Evolutionary conservation across 2,329 filamentous ascomycete species (phyloP), one percentile per base, ranked within the genome.

Genomic region (Leptographium wingfieldii): DNA sequence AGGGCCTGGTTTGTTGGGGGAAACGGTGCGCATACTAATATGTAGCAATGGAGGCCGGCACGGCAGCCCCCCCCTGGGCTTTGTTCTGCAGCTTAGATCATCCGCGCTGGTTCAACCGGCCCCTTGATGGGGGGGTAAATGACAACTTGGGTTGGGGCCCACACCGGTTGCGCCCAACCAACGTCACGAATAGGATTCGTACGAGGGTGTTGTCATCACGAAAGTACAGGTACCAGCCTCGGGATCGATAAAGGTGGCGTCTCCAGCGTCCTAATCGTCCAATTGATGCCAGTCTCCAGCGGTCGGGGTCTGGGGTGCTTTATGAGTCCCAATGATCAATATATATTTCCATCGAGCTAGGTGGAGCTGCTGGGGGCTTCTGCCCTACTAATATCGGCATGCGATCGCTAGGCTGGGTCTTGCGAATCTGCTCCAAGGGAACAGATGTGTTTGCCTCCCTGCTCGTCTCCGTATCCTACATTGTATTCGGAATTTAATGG

Each of bases 1-100:
- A 55, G 40, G 12, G 22, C 48, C 59, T 60, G 49, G 61, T 65
- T 65, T 65, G 63, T 65, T 65, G 63, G 63, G 63, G 59, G 29
- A 60, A 46, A 19, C 6, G 27, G 49, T 46, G 49, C 16, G n/a
- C 19, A 43, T 12, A 22, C 22, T 22, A 22, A 22, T 22, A 22
- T 22, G 22, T 22, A 38, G 27, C 27, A 25, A 43, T 43, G 33
- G 49, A 59, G 35, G 61, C 56, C 58, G 49, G 61, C 61, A 59
- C 61, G 59, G 52, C 58, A 60, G 58, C 31, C 19, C 52, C 58
- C 22, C 25, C 46, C 40, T 38, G 25, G 53, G 16, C 33, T 43
- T 46, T 27, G 55, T 31, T 31, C 38, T 43, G 27, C 55, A 46
- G 38, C 38, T 38, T 56, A n/a, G 55, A 40, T 27, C 19, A 22